Evolutionary conservation across 2,329 filamentous ascomycete genomes (phyloP), one percentile per base, ranked within the genome.

Genomic region (Venturia pyrina): DNA sequence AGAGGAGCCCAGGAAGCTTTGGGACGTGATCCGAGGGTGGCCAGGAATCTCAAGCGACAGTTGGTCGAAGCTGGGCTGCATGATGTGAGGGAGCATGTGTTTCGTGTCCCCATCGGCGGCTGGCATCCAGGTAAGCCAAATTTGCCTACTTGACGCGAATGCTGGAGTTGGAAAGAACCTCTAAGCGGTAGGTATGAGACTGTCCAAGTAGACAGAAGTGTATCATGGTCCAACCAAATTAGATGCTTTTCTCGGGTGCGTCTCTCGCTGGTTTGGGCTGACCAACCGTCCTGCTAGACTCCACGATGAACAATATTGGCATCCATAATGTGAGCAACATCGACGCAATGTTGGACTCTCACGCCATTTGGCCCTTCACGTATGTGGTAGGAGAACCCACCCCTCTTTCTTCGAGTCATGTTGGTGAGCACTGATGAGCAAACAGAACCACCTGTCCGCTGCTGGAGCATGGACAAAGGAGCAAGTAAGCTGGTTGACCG

Each of bases 91-190:
- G 70, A 72, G 5, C 65, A 69, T 24, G 70, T 71, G 2, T 69
- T 73, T 60, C 71, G 73, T 56, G 60, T 78, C 8, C 76, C 75
- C 1, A 75, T 78, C 66, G 76, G 76, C 24, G 71, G 66, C 34
- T 78, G 76, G 76, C 67, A 71, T 57, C 43, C 69, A 71, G 75
- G 76, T 77, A 70, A 28, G 70, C 13, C 3, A 10, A 43, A 24
- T 15, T n/a, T 13, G 24, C 3, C n/a, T 41, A 11, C 24, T 17
- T 1, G 24, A 56, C 17, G 17, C 24, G 19, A 17, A 17, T 10
- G 24, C 24, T 15, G 15, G 50, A 32, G 5, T 15, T 19, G 15
- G 50, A 24, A 50, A 21, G 46, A 24, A 15, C 5, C 24, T 56
- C 24, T 24, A 34, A 50, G 46, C 17, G 50, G 24, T 5, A 34